Conservation (phyloP, 768 basidiomycete species). For the Pisolithus microcarpus region DNA sequence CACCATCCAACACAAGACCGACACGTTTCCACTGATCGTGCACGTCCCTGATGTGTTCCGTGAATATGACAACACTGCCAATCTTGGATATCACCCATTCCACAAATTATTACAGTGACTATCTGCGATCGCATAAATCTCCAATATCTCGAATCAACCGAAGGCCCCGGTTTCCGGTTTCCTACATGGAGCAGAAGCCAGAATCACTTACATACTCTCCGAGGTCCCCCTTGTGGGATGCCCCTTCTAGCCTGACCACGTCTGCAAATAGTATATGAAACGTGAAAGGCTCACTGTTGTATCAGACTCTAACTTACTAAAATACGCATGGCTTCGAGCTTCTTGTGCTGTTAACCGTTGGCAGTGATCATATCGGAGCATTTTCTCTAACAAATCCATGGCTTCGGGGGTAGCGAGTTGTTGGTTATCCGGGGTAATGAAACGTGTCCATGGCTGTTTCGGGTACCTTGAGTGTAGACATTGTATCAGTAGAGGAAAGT, state of each 20-base stretch:
- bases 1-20: constrained; percentile 10
- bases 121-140: not conserved
- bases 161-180: not conserved
- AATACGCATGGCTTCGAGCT: constrained; percentile 60
- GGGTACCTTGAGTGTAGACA: constrained; percentile 37
- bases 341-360: constrained; percentile 62
- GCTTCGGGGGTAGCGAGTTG: constrained; percentile 53
- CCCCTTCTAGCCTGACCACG: constrained; percentile 42
- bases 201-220: constrained; percentile 42
- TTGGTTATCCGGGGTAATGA: constrained; percentile 53
- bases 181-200: constrained; percentile 39
- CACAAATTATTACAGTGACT: not conserved
- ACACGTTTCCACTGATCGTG: constrained; percentile 22
- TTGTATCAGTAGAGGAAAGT: constrained; percentile 1
- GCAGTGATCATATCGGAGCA: constrained; percentile 64
- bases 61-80: not conserved
- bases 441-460: constrained; percentile 59
- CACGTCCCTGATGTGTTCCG: not conserved
- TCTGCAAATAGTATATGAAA: constrained; percentile 29
- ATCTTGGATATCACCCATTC: not conserved
- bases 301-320: constrained; percentile 36
- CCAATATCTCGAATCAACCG: constrained; percentile 1
- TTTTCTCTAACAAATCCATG: constrained; percentile 58
- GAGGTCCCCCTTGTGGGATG: constrained; percentile 33
- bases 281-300: constrained; percentile 5